Evolutionary conservation across 2,329 filamentous ascomycete genomes (phyloP).

Genomic region (Neospermospora avenae): DNA sequence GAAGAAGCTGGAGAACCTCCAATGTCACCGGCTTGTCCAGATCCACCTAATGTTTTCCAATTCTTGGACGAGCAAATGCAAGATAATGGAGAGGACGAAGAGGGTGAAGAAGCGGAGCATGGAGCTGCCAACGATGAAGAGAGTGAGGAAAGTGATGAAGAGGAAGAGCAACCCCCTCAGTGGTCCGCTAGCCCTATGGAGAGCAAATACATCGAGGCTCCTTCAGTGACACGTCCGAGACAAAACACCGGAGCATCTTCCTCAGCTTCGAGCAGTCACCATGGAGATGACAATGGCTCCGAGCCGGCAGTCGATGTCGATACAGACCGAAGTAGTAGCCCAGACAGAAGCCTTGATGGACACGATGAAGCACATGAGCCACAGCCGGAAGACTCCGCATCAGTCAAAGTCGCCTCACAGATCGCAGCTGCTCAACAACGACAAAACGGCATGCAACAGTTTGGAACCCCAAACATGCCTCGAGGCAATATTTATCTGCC

Average conservation of each 20-base stretch:
- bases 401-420: slow-evolving; percentile 32
- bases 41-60: slow-evolving; percentile 31
- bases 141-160: slow-evolving; percentile 56
- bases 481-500: slow-evolving; percentile 35
- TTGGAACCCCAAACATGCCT: slow-evolving; percentile 40
- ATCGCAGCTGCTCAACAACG: slow-evolving; percentile 33
- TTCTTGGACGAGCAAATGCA: slow-evolving; percentile 26
- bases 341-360: slow-evolving; percentile 40
- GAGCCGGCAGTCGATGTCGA: slow-evolving; percentile 38
- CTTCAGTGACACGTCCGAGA: slow-evolving; percentile 24
- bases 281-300: slow-evolving; percentile 38
- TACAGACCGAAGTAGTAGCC: slow-evolving; percentile 45
- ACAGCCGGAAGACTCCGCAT: slow-evolving; percentile 23
- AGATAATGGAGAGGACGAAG: neutral
- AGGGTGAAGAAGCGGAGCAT: slow-evolving; percentile 45
- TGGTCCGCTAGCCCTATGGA: slow-evolving; percentile 20
- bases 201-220: slow-evolving; percentile 5
- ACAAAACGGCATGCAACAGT: slow-evolving; percentile 28
- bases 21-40: slow-evolving; percentile 32
- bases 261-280: slow-evolving; percentile 30
- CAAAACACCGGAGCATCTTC: slow-evolving; percentile 35
- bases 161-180: slow-evolving; percentile 31
- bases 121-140: slow-evolving; percentile 54
- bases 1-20: slow-evolving; percentile 24
- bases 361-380: slow-evolving; percentile 17